Conservation (phyloP, 2,329 filamentous ascomycete species). For the Clarireedia sp. region DNA sequence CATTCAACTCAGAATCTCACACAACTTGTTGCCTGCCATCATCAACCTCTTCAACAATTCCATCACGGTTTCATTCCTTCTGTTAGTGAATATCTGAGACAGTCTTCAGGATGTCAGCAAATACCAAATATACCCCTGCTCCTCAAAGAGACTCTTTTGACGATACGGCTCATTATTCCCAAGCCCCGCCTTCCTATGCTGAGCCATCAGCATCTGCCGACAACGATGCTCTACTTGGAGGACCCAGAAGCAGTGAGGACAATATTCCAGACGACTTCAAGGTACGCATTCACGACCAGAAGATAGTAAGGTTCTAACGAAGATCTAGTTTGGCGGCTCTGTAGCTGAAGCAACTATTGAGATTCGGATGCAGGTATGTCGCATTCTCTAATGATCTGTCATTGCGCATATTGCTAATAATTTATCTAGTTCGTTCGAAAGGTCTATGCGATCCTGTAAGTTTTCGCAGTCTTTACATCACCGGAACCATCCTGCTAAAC, state of each 20-base stretch:
- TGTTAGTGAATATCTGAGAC: background rate
- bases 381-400: background rate
- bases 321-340: constrained; percentile 71
- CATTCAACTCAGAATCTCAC: background rate
- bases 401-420: background rate
- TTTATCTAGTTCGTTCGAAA: constrained; percentile 78
- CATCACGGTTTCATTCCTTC: too few species aligned
- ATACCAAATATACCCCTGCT: constrained; percentile 74
- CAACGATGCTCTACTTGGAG: constrained; percentile 48
- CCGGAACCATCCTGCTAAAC: constrained; percentile 1
- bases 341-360: constrained; percentile 91
- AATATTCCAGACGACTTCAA: constrained; percentile 98
- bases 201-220: constrained; percentile 46
- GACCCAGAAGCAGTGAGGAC: constrained; percentile 73
- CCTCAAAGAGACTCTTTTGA: constrained; percentile 82
- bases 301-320: constrained; percentile 10
- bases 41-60: too few species aligned
- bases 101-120: constrained; percentile 48
- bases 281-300: constrained; percentile 36
- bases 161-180: constrained; percentile 54
- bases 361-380: constrained; percentile 59
- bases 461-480: background rate
- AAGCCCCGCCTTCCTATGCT: constrained; percentile 78
- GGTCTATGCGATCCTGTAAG: constrained; percentile 87
- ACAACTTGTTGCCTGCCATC: background rate